Evolutionary conservation across 139 green algal species (phyloP).

Genomic region (Chlorella sp.): DNA sequence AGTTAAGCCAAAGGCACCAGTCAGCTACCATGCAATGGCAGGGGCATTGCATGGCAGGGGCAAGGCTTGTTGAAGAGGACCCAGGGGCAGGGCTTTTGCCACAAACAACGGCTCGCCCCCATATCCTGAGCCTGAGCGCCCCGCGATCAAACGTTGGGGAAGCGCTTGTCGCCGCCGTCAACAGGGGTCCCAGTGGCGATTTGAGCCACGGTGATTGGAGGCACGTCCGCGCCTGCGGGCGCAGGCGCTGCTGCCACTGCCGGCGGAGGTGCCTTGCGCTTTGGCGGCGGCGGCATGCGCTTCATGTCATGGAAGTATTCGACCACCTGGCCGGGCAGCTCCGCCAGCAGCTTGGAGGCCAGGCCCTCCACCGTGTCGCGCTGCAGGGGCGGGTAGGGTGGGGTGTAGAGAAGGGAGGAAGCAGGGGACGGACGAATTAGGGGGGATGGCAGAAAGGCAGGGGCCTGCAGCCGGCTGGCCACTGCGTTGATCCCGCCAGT

Average conservation of each 20-base stretch:
- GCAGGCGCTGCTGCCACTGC: not conserved
- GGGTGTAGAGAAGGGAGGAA: not conserved
- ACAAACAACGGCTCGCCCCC: too few species aligned
- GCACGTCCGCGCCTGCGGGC: not conserved
- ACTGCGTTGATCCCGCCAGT: not conserved
- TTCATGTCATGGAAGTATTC: constrained; percentile 33
- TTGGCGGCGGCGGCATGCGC: not conserved
- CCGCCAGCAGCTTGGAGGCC: constrained; percentile 56
- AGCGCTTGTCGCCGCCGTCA: not conserved
- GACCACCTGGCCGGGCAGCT: constrained; percentile 59
- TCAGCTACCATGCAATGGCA: too few species aligned
- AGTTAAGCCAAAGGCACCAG: too few species aligned
- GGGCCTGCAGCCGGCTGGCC: too few species aligned
- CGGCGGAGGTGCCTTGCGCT: not conserved
- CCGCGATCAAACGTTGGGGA: not conserved
- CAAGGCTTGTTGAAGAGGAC: too few species aligned
- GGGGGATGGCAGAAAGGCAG: too few species aligned
- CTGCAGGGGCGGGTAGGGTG: constrained; percentile 16
- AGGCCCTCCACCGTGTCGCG: constrained; percentile 39
- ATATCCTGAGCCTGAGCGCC: not conserved
- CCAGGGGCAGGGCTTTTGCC: too few species aligned
- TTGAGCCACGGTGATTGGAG: not conserved
- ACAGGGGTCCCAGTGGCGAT: not conserved
- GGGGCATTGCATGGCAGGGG: too few species aligned
- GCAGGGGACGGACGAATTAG: not conserved